These are phyloP conservation scores for Epichloe scottii DNA, from an alignment of 2,329 filamentous ascomycete species.

Conservation along the genomic window DNA sequence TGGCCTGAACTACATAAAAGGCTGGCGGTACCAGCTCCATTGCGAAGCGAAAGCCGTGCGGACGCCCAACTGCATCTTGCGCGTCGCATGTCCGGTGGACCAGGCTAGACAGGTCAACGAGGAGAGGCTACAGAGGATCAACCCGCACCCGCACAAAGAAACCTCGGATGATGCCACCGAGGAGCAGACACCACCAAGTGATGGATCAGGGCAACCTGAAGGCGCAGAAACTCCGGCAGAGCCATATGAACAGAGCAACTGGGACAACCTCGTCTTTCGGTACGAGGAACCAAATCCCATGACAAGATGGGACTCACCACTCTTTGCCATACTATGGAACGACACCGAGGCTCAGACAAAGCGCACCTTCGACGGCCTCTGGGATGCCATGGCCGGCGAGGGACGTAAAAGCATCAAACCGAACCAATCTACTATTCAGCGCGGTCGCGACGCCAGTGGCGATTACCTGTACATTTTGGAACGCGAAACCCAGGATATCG, in stretches of 20 bases:
- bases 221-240: conserved; percentile 12
- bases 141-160: background rate
- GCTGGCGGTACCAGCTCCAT: conserved; percentile 75
- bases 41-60: conserved; percentile 72
- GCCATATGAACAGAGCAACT: conserved; percentile 45
- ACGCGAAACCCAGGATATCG: conserved; percentile 63
- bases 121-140: conserved; percentile 30
- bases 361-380: conserved; percentile 51
- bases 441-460: conserved; percentile 48
- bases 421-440: conserved; percentile 61
- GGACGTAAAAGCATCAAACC: conserved; percentile 53
- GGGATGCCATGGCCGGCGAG: conserved; percentile 59
- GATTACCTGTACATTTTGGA: conserved; percentile 76
- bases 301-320: conserved; percentile 71
- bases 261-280: conserved; percentile 68
- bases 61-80: conserved; percentile 64
- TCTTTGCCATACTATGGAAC: conserved; percentile 69
- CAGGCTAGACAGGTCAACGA: conserved; percentile 47
- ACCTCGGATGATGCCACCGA: conserved; percentile 5
- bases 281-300: conserved; percentile 82
- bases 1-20: conserved; percentile 79
- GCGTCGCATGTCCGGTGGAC: conserved; percentile 45
- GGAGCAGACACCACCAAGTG: background rate
- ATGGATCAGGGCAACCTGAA: background rate
- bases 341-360: conserved; percentile 50